These are phyloP conservation scores for Brassica carinata DNA, from an alignment of 345 rosid genomes.

Conservation along the genomic window DNA sequence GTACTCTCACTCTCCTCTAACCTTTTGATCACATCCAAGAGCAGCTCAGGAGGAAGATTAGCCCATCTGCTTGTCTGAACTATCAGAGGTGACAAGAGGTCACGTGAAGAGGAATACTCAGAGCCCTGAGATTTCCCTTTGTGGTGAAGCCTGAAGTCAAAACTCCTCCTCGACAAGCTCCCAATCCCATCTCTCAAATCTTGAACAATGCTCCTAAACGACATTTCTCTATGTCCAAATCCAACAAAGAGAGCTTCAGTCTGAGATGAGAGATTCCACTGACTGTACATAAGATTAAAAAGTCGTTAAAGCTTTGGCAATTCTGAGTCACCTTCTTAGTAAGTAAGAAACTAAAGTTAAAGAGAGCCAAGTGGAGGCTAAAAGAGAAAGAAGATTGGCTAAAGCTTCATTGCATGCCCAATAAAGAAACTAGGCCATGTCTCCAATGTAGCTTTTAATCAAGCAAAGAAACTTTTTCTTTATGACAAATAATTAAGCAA, in stretches of 20 bases:
- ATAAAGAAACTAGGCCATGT: constrained; percentile 37
- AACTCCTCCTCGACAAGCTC: constrained; percentile 68
- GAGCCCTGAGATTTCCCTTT: constrained; percentile 62
- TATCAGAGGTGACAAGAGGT: constrained; percentile 45
- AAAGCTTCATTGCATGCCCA: constrained; percentile 43
- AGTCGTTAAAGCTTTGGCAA: neutral
- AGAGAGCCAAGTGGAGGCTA: constrained; percentile 13
- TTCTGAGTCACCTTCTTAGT: constrained; percentile 34
- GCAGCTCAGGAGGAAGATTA: constrained; percentile 65
- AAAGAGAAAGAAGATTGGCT: constrained; percentile 37
- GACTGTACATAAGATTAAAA: constrained; percentile 29
- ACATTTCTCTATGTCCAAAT: constrained; percentile 43
- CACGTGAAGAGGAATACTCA: constrained; percentile 44
- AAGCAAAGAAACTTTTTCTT: neutral
- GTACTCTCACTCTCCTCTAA: constrained; percentile 67
- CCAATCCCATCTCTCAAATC: constrained; percentile 70
- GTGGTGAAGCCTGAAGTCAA: constrained; percentile 59
- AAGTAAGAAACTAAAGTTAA: constrained; percentile 30
- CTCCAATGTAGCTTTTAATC: constrained; percentile 21
- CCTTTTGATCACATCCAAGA: constrained; percentile 62
- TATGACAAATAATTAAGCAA: neutral
- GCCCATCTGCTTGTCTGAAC: constrained; percentile 67
- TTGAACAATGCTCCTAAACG: constrained; percentile 69
- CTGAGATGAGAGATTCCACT: constrained; percentile 30
- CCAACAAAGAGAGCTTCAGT: constrained; percentile 16